These are phyloP conservation scores for Coniferiporia sulphurascens DNA, from an alignment of 1,284 basidiomycete species.

Conservation along the genomic window DNA sequence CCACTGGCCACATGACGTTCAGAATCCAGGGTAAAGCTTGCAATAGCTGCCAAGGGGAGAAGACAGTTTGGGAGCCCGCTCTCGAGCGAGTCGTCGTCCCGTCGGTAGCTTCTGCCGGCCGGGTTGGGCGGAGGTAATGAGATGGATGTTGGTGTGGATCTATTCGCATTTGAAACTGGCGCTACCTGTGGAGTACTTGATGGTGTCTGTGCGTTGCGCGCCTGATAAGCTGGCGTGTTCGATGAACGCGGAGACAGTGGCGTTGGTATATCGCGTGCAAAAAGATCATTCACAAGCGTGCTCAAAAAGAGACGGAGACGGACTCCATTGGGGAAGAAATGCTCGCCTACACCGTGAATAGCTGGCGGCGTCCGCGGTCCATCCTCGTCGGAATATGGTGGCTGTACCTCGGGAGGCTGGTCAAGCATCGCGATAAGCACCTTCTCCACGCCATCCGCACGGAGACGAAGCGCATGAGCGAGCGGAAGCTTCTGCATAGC, in stretches of 20 bases:
- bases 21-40: conserved; percentile 20
- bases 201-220: conserved; percentile 25
- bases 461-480: conserved; percentile 56
- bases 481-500: conserved; percentile 55
- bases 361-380: conserved; percentile 42
- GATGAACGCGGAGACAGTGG: conserved; percentile 42
- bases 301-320: conserved; percentile 65
- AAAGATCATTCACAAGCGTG: conserved; percentile 73
- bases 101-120: conserved; percentile 24
- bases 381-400: conserved; percentile 41
- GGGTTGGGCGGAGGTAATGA: conserved; percentile 18
- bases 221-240: conserved; percentile 15
- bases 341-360: conserved; percentile 37
- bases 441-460: conserved; percentile 74
- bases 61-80: conserved; percentile 34
- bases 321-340: conserved; percentile 74
- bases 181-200: conserved; percentile 22
- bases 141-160: conserved; percentile 23
- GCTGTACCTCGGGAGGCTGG: conserved; percentile 57
- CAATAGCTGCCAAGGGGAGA: conserved; percentile 34
- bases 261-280: conserved; percentile 61
- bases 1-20: conserved; percentile 8
- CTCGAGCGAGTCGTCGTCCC: conserved; percentile 14
- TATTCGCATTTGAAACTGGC: conserved; percentile 19
- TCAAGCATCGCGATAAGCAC: conserved; percentile 74